These are phyloP conservation scores for Phaffomyces thermotolerans DNA, from an alignment of 805 yeast genomes.

Conservation along the genomic window DNA sequence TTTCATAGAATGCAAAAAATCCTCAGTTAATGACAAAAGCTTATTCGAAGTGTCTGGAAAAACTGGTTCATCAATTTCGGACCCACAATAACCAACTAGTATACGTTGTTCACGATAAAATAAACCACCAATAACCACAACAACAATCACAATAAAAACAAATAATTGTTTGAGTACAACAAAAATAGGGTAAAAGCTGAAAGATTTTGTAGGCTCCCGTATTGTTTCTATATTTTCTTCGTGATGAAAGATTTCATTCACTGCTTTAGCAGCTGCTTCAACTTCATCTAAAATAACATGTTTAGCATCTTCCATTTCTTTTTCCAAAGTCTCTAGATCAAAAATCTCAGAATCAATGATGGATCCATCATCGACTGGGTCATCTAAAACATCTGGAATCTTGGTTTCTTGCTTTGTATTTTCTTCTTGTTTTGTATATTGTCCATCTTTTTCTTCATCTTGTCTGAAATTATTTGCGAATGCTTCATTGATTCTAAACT, in stretches of 20 bases:
- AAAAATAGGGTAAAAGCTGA: conserved; percentile 6
- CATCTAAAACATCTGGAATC: conserved; percentile 7
- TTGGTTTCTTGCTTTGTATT: conserved; percentile 1
- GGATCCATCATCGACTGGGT: conserved; percentile 4
- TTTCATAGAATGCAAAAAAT: conserved; percentile 36
- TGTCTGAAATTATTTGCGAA: conserved; percentile 30
- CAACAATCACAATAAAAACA: conserved; percentile 31
- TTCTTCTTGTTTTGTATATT: conserved; percentile 11
- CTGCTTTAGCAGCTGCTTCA: conserved; percentile 23
- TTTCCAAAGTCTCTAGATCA: conserved; percentile 19
- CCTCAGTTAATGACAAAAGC: conserved; percentile 33
- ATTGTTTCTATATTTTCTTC: conserved; percentile 2
- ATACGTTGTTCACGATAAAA: conserved; percentile 63
- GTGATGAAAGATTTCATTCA: conserved; percentile 15
- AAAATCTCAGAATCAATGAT: conserved; percentile 13
- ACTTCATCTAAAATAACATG: conserved; percentile 19
- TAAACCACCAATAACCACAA: conserved; percentile 34
- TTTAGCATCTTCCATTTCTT: conserved; percentile 20
- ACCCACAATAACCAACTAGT: conserved; percentile 70
- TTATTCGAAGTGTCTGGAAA: conserved; percentile 27
- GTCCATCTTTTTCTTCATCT: conserved; percentile 2
- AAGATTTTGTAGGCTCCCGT: conserved; percentile 1
- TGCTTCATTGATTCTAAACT: conserved; percentile 26
- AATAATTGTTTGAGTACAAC: conserved; percentile 20
- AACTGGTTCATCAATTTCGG: conserved; percentile 41